Evolutionary conservation across 345 rosid genomes (phyloP).

Genomic region (Psidium guajava): DNA sequence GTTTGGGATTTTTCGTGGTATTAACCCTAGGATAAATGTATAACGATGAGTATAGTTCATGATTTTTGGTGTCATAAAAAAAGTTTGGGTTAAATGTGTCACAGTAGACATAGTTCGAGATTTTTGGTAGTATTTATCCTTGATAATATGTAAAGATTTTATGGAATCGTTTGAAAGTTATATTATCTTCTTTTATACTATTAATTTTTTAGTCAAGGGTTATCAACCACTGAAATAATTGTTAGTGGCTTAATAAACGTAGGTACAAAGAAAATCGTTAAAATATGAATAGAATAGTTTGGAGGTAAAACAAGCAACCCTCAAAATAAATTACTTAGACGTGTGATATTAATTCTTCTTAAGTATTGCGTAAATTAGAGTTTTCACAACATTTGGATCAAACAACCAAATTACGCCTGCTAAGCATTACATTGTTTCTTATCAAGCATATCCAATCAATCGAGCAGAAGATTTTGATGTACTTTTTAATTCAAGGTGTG

Average conservation of each 20-base stretch:
- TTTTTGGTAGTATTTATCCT: not conserved
- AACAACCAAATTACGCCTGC: not conserved
- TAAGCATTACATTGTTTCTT: not conserved
- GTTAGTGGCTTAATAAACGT: too few relatives aligned
- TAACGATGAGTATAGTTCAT: too few relatives aligned
- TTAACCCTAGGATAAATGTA: too few relatives aligned
- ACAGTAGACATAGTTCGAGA: too few relatives aligned
- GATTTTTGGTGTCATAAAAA: too few relatives aligned
- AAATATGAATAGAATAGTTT: not conserved
- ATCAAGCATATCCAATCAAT: not conserved
- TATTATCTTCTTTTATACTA: not conserved
- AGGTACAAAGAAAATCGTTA: too few relatives aligned
- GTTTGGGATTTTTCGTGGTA: too few relatives aligned
- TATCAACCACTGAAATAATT: too few relatives aligned
- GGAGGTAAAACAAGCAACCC: not conserved
- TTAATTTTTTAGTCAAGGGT: too few relatives aligned
- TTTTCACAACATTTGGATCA: not conserved
- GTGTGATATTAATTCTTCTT: not conserved
- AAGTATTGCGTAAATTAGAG: not conserved
- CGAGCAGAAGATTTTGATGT: too few relatives aligned
- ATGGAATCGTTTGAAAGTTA: not conserved
- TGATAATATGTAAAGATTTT: not conserved
- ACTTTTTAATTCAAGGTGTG: too few relatives aligned
- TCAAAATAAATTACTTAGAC: not conserved
- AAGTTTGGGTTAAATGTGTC: too few relatives aligned